phyloP scores from a whole-genome alignment of 2,329 filamentous ascomycete genomes.

The Verticillium nonalfalfae region DNA sequence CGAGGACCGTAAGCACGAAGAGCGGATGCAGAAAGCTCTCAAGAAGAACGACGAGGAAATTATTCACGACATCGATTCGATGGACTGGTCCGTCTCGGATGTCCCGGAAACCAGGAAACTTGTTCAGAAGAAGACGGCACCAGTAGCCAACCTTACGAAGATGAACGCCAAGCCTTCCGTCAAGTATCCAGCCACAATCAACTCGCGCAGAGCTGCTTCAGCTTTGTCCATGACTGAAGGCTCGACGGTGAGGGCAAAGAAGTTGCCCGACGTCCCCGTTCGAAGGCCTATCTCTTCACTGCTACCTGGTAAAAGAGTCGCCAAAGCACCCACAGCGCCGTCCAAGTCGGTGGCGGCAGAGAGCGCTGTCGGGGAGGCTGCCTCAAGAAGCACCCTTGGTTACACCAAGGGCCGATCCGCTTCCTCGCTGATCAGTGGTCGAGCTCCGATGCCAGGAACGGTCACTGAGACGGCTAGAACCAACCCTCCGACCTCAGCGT shows the following conservation, averaged over 20 bases:
- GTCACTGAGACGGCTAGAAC: not conserved
- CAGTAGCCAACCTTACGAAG: conserved; percentile 10
- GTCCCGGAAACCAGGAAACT: conserved; percentile 39
- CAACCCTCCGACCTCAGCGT: too few relatives aligned
- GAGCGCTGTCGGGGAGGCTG: conserved; percentile 55
- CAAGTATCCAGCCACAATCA: conserved; percentile 18
- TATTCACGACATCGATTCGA: conserved; percentile 55
- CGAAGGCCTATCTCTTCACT: conserved; percentile 22
- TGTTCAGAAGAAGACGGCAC: conserved; percentile 21
- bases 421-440: conserved; percentile 33
- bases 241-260: conserved; percentile 15
- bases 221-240: conserved; percentile 36
- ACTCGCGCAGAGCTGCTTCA: conserved; percentile 46
- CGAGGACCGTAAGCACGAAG: conserved; percentile 54
- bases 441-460: conserved; percentile 9
- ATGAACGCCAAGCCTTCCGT: not conserved
- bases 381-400: conserved; percentile 76
- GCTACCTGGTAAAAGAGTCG: conserved; percentile 19
- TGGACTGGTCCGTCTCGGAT: conserved; percentile 55
- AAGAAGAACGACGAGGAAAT: conserved; percentile 61
- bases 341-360: conserved; percentile 45
- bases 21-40: conserved; percentile 41
- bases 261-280: conserved; percentile 5
- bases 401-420: conserved; percentile 70
- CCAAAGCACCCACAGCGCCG: conserved; percentile 31